Conservation (phyloP, 345 rosid genomes). For the Anacardium occidentale region DNA sequence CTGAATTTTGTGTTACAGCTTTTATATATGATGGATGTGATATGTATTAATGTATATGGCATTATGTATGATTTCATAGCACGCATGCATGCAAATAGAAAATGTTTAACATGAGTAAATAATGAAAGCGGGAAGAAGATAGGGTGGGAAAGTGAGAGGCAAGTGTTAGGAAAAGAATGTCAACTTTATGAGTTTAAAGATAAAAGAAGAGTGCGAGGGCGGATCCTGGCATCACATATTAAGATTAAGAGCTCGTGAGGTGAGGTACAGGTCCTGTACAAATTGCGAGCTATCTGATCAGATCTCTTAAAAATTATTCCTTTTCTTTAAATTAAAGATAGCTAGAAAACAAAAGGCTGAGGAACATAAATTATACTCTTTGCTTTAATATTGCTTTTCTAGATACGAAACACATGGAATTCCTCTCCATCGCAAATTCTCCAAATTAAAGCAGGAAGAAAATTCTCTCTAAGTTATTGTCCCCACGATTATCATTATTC, state of each 20-base stretch:
- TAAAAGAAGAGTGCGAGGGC: slow-evolving; percentile 33
- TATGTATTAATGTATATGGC: not conserved
- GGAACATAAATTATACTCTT: slow-evolving; percentile 16
- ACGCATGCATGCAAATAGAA: not conserved
- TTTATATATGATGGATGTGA: not conserved
- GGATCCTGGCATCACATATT: slow-evolving; percentile 48
- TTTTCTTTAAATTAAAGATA: slow-evolving; percentile 10
- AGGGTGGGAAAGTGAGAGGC: not conserved
- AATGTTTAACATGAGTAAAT: not conserved
- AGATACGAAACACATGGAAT: slow-evolving; percentile 31
- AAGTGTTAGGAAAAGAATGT: slow-evolving; percentile 14
- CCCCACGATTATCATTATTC: not conserved
- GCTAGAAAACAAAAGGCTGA: slow-evolving; percentile 4
- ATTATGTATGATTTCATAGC: not conserved
- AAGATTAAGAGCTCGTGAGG: slow-evolving; percentile 11
- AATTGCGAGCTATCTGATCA: not conserved
- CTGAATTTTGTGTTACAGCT: not conserved
- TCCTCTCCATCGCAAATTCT: slow-evolving; percentile 21
- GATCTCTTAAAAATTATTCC: too few species aligned
- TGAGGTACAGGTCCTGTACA: slow-evolving; percentile 20
- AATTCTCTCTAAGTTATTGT: slow-evolving; percentile 20
- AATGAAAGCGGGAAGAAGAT: slow-evolving; percentile 5
- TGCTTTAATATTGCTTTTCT: slow-evolving; percentile 26
- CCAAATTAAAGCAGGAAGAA: slow-evolving; percentile 8
- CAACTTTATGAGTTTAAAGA: slow-evolving; percentile 22